A percentile compares a stretch with the other conserved stretches of the same genome.
phyloP scores from a whole-genome alignment of 2,329 filamentous ascomycete species.

The Ophiostoma sp. region DNA sequence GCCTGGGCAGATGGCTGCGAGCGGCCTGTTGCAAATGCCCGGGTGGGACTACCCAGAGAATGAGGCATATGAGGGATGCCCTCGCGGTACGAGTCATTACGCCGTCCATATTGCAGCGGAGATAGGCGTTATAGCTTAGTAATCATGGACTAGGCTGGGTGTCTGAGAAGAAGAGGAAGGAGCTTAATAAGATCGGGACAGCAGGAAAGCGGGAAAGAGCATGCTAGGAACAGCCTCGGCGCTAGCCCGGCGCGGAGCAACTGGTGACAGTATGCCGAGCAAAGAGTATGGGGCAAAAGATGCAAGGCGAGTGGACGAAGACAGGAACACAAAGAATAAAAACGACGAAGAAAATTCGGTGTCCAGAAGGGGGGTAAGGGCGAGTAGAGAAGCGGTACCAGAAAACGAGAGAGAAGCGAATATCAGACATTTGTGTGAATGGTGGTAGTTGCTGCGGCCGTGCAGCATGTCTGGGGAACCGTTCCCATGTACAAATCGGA shows the following conservation, averaged over 20 bases:
- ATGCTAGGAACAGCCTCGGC: conserved; percentile 1
- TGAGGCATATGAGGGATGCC: too few species aligned
- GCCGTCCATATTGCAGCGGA: background rate
- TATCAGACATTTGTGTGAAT: too few species aligned
- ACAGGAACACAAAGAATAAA: background rate
- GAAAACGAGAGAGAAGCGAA: too few species aligned
- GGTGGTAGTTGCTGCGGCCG: too few species aligned
- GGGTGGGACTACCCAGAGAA: background rate
- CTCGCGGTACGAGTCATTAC: background rate
- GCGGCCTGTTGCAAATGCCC: conserved; percentile 9
- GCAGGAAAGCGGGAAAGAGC: background rate
- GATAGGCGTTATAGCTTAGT: background rate
- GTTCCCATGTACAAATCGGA: too few species aligned
- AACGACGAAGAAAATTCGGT: background rate
- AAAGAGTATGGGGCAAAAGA: conserved; percentile 5
- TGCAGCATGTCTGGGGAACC: too few species aligned
- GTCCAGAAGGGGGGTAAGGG: background rate
- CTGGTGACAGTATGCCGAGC: conserved; percentile 9
- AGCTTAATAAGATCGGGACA: background rate
- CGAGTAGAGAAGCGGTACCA: too few species aligned
- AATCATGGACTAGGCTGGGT: background rate
- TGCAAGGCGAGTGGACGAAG: background rate
- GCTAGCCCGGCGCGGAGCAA: conserved; percentile 14
- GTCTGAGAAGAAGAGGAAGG: conserved; percentile 1
- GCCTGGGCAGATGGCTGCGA: background rate